phyloP scores from a whole-genome alignment of 345 rosid species.

The Pelargonium nanum region DNA sequence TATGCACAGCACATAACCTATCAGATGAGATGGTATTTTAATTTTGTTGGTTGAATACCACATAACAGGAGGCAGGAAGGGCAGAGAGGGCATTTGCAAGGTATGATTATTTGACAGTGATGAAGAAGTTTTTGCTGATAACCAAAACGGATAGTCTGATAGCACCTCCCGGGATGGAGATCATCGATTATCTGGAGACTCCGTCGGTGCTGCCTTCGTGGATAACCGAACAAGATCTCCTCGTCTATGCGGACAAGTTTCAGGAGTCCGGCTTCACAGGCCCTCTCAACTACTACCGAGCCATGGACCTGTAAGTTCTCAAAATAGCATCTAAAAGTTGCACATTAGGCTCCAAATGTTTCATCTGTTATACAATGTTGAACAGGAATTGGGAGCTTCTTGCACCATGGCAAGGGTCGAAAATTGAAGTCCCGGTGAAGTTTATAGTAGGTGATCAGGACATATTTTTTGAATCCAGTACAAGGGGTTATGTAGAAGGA shows the following conservation, averaged over 20 bases:
- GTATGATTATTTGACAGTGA: constrained; percentile 43
- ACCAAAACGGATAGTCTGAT: constrained; percentile 36
- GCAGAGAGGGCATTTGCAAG: constrained; percentile 58
- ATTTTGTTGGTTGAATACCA: not conserved
- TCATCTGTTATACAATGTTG: not conserved
- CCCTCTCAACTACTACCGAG: constrained; percentile 50
- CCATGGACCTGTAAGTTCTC: constrained; percentile 40
- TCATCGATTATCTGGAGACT: constrained; percentile 45
- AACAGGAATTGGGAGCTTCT: constrained; percentile 60
- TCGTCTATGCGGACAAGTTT: constrained; percentile 56
- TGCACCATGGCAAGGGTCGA: constrained; percentile 46
- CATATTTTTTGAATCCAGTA: constrained; percentile 19
- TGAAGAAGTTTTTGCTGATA: constrained; percentile 57
- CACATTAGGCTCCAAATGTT: not conserved
- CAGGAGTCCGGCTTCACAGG: constrained; percentile 57
- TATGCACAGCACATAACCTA: not conserved
- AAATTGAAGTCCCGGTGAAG: constrained; percentile 43
- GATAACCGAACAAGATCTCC: constrained; percentile 58
- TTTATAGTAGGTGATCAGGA: constrained; percentile 46
- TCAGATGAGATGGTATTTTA: not conserved
- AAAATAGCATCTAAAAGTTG: not conserved
- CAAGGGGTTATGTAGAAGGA: constrained; percentile 36
- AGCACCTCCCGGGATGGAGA: constrained; percentile 54
- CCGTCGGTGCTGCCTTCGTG: constrained; percentile 42
- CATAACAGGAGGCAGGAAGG: constrained; percentile 53